Evolutionary conservation across 2,329 filamentous ascomycete genomes (phyloP), one percentile per base, ranked within the genome.

Genomic region (Didymella glomerata): DNA sequence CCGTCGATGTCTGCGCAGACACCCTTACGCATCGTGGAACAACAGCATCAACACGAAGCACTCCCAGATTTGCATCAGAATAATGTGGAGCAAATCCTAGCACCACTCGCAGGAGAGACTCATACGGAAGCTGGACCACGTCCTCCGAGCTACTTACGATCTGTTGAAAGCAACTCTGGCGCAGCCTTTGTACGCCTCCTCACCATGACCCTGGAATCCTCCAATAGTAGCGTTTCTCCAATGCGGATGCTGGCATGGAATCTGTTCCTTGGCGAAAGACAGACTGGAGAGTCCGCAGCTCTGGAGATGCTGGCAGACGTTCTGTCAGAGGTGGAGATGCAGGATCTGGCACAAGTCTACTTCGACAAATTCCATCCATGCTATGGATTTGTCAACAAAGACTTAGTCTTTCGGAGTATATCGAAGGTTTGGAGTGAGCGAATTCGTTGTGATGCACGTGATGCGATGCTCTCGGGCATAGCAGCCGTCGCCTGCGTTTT

Each of bases 231-330:
- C 20, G 27, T 47, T 20, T 48, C 51, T n/a, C 44, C 51, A 2
- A 41, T 54, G 44, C 51, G 51, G 20, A 54, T 54, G 51, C 27
- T 54, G 22, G 51, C 44, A 14, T 54, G 51, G 51, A 54, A 54
- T 14, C 10, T 54, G 25, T 54, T 48, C 10, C 25, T 54, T 8
- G 51, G 51, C 1, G 51, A 54, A 6, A 47, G 51, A 13, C 44
- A 54, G 2, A 22, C 14, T 13, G 44, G 6, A 16, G 10, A 5
- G 7, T 2, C 14, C 27, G 11, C n/a, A 13, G 18, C 30, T 25
- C 14, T 9, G 13, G 34, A 41, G 5, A 18, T 18, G 2, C 20
- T 54, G n/a, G 32, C 25, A 14, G 25, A 25, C 7, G 7, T 54
- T 6, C 18, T 54, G 14, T 30, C 42, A 11, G 44, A 47, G 20